These are phyloP conservation scores for Scytalidium lignicola DNA, from an alignment of 2,329 filamentous ascomycete species.

Conservation along the genomic window DNA sequence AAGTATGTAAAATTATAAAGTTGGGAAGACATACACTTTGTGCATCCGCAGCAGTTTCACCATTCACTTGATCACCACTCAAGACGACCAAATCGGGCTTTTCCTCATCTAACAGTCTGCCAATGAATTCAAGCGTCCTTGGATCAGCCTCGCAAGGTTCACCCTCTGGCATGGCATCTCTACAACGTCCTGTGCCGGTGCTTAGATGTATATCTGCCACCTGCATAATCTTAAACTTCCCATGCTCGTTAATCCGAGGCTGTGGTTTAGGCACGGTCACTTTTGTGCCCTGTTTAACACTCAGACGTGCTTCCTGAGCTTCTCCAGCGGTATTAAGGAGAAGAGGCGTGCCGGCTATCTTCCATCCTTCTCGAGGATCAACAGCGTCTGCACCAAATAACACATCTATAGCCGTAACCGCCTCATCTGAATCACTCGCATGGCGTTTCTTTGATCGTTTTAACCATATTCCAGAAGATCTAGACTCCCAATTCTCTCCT, in stretches of 20 bases:
- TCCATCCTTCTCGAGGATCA: conserved; percentile 83
- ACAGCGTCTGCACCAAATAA: conserved; percentile 72
- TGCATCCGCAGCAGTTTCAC: conserved; percentile 84
- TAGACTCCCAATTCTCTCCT: conserved; percentile 59
- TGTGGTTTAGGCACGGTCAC: conserved; percentile 61
- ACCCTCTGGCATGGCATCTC: conserved; percentile 78
- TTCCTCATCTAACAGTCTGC: conserved; percentile 80
- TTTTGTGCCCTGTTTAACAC: conserved; percentile 67
- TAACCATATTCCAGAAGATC: conserved; percentile 65
- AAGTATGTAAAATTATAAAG: not conserved
- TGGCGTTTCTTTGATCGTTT: conserved; percentile 43
- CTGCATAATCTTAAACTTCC: conserved; percentile 96
- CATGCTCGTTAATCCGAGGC: conserved; percentile 78
- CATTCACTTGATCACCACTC: conserved; percentile 93
- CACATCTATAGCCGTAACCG: conserved; percentile 64
- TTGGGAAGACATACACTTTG: conserved; percentile 58
- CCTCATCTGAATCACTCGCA: conserved; percentile 38
- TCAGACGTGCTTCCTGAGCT: conserved; percentile 67
- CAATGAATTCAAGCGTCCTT: conserved; percentile 84
- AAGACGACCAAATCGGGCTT: conserved; percentile 89
- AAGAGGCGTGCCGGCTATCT: conserved; percentile 68
- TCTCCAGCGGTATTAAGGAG: conserved; percentile 60
- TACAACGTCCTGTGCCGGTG: conserved; percentile 79
- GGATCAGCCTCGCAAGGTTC: conserved; percentile 87
- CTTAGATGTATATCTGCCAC: conserved; percentile 90